Base-by-base conservation (phyloP, 148 eudicot genomes). In the Drosera capensis region DNA sequence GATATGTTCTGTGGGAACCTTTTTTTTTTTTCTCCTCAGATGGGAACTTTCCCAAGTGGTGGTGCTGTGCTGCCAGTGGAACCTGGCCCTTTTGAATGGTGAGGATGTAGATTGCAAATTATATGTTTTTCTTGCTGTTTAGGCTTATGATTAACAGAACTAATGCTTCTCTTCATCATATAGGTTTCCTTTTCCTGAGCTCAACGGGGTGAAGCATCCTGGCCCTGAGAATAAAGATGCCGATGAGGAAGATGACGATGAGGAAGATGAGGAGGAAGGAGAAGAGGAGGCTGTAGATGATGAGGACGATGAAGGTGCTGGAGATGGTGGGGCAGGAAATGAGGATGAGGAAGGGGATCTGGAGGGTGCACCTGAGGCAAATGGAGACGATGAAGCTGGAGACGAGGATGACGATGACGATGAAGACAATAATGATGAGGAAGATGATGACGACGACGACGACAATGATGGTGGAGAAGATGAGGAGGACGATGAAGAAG, bases 141-240 rank as follows among this genome's bases (percentile, higher is more conserved):
- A 9, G 31, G 31, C 37, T 5, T 47, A 22, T 47, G 51, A 46
- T 46, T n/a, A n/a, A 30, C 25, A 48, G 23, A 37, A 14, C 5
- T 34, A 17, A 35, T 9, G n/a, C 14, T 2, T 34, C 6, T 9
- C 4, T 9, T 30, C 14, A 12, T 19, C 20, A 30, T 5, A 8
- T 14, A 48, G 52, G 40, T 14, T 48, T n/a, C 26, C 34, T 13
- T 12, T 31, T 23, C 34, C 52, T 48, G 52, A 48, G 24, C 22
- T 48, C 17, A 21, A 34, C 14, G 19, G 34, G 12, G 8, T n/a
- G 24, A 47, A 47, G 16, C 51, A 30, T 5, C 14, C 20, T 16
- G 51, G n/a, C 22, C 40, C 51, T 5, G 51, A 47, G 21, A 18
- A 47, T 17, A 29, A 18, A 36, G 52, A 48, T 48, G 41, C 18